Base-by-base conservation (phyloP, 306 rosid species). In the Vigna reflexopilosa region DNA sequence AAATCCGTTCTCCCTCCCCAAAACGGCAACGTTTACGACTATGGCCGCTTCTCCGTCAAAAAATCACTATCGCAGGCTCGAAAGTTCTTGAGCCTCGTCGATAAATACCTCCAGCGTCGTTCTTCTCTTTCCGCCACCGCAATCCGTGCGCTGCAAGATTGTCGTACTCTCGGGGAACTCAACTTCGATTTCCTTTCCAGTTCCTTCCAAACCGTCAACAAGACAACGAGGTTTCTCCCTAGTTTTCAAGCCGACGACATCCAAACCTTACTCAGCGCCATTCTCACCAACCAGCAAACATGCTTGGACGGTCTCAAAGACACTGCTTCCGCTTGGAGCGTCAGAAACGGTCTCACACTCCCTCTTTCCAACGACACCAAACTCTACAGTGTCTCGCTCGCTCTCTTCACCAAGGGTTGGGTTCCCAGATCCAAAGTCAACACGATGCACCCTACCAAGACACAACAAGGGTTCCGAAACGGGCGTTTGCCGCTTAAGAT, bases 361-460 rank as follows among this genome's bases (percentile, higher is more conserved):
- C 98, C 98, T 0, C 89, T 94, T n/a, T 82, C 88, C 16, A 79
- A 85, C 48, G 96, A 92, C 84, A 89, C 96, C 8, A 94, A 92
- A 75, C 91, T 92, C 6, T 94, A 90, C 71, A 89, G 95, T 55
- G 82, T 94, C 26, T 94, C 98, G 0, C 87, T 94, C 0, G 97
- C 95, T 36, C 62, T 94, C 11, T 88, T 92, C 15, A 89, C 86
- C 1, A 86, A 75, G 17, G 98, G 86, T 5, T 94, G 98, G 98
- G 97, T 91, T 11, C 93, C 97, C 1, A 76, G 83, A 0, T 70
- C 64, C 56, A 80, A 76, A 67, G 13, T 9, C 11, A 22, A 64
- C 0, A 50, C 83, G 1, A 70, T 86, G 83, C 73, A 28, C 3
- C 88, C 85, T 0, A 73, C 67, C 1, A 82, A 17, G 64, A 87